Percentiles rank a stretch among this genome's conserved stretches.
These are phyloP conservation scores for Dryas octopetala DNA, from an alignment of 306 rosid species.

Conservation along the genomic window DNA sequence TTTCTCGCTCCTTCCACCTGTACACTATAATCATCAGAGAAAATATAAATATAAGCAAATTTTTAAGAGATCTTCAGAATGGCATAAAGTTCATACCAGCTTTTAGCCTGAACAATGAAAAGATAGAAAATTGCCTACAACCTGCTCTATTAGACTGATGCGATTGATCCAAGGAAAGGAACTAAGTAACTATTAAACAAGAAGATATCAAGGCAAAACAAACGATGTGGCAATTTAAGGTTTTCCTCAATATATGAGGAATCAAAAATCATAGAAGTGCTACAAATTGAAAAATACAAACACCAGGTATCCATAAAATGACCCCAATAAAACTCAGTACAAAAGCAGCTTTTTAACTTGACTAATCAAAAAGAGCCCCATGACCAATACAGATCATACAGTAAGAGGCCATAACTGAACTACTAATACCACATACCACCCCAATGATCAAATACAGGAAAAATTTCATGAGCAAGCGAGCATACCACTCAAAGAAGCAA, in stretches of 20 bases:
- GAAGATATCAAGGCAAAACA: constrained; percentile 20
- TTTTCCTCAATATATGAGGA: neutral
- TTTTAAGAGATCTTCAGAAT: constrained; percentile 16
- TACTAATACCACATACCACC: constrained; percentile 19
- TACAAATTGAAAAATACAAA: neutral
- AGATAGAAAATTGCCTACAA: constrained; percentile 20
- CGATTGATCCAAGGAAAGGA: constrained; percentile 25
- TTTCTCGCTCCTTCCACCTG: constrained; percentile 39
- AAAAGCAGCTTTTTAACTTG: neutral
- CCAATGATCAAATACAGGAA: constrained; percentile 7
- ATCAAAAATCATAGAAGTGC: neutral
- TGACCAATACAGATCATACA: neutral
- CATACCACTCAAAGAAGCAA: constrained; percentile 4
- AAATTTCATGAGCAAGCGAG: neutral
- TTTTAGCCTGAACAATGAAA: constrained; percentile 18
- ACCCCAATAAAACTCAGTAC: constrained; percentile 9
- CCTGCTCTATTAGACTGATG: constrained; percentile 36
- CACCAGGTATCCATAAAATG: constrained; percentile 1
- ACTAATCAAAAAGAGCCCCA: neutral
- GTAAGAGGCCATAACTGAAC: constrained; percentile 17
- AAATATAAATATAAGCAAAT: constrained; percentile 3
- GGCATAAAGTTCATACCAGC: constrained; percentile 14
- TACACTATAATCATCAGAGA: constrained; percentile 13
- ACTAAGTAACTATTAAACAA: constrained; percentile 12
- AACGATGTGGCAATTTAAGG: neutral